A percentile compares a stretch with the other conserved stretches of the same genome.
Conservation (phyloP, 2,329 filamentous ascomycete species). For the Fusarium odoratissimum region DNA sequence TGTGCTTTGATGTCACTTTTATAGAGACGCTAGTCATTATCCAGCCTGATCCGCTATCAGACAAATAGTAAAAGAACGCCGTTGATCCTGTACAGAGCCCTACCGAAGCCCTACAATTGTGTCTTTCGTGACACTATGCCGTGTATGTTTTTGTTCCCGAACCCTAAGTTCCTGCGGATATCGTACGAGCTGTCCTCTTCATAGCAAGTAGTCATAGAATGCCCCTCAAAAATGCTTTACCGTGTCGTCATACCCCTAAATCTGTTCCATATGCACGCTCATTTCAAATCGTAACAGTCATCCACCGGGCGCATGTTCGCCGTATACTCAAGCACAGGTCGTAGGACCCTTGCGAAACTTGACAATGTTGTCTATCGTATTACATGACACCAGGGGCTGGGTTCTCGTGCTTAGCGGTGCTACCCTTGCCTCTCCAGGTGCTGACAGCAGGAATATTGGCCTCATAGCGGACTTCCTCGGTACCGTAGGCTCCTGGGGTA, state of each 20-base stretch:
- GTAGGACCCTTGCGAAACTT: background rate
- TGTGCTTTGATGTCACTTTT: slow-evolving; percentile 30
- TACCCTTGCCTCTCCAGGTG: slow-evolving; percentile 95
- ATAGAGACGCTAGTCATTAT: slow-evolving; percentile 26
- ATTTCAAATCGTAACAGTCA: slow-evolving; percentile 29
- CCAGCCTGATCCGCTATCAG: slow-evolving; percentile 26
- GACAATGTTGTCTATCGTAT: background rate
- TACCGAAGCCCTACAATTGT: slow-evolving; percentile 10
- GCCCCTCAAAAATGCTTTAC: slow-evolving; percentile 21
- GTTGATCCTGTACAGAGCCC: slow-evolving; percentile 31
- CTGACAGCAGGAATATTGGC: slow-evolving; percentile 96
- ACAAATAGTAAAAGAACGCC: slow-evolving; percentile 38
- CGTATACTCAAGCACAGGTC: background rate
- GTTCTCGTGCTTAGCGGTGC: slow-evolving; percentile 87
- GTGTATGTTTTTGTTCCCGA: slow-evolving; percentile 17
- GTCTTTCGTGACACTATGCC: slow-evolving; percentile 11
- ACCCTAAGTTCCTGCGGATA: slow-evolving; percentile 7
- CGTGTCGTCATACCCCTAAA: slow-evolving; percentile 19
- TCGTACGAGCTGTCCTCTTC: slow-evolving; percentile 6
- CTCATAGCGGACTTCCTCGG: slow-evolving; percentile 86
- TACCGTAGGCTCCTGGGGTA: slow-evolving; percentile 93
- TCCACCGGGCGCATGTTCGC: background rate
- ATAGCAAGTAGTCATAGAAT: slow-evolving; percentile 26
- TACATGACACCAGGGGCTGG: slow-evolving; percentile 56
- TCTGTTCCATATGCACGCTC: slow-evolving; percentile 29